Percentiles rank a stretch among this genome's conserved stretches.
phyloP scores from a whole-genome alignment of 2,329 filamentous ascomycete species.

The Conoideocrella luteorostrata region DNA sequence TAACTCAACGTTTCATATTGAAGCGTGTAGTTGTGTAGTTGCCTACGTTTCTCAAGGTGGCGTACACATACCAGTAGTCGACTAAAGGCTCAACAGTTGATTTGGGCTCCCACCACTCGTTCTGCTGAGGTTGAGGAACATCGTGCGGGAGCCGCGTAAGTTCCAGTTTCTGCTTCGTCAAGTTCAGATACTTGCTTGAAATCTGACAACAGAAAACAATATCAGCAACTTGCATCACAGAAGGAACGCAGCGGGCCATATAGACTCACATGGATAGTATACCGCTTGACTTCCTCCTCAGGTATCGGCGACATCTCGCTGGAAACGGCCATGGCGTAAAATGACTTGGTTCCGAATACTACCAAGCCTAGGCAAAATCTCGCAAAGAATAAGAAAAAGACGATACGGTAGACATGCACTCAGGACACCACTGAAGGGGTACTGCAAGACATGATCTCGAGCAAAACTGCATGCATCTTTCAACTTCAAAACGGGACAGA shows the following conservation, averaged over 20 bases:
- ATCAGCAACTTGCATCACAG: background rate
- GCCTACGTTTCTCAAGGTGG: no score
- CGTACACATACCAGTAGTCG: conserved; percentile 52
- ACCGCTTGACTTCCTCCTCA: conserved; percentile 43
- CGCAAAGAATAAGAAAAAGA: no score
- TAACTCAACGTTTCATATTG: no score
- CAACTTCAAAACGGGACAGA: background rate
- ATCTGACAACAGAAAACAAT: conserved; percentile 40
- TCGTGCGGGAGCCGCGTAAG: conserved; percentile 60
- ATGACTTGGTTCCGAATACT: conserved; percentile 11
- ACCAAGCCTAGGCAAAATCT: no score
- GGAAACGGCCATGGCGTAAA: conserved; percentile 3
- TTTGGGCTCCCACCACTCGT: conserved; percentile 55
- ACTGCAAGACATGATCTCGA: no score
- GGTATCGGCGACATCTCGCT: conserved; percentile 15
- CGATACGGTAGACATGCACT: background rate
- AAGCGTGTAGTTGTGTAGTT: no score
- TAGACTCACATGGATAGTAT: conserved; percentile 49
- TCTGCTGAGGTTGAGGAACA: conserved; percentile 36
- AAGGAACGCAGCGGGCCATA: background rate
- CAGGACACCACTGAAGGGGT: no score
- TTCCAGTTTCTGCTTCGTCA: conserved; percentile 62
- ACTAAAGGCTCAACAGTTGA: conserved; percentile 56
- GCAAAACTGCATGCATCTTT: no score
- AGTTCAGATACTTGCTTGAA: conserved; percentile 59